Conservation (phyloP, 192 early-diverging fungal genomes). For the Jimgerdemannia lactiflua region DNA sequence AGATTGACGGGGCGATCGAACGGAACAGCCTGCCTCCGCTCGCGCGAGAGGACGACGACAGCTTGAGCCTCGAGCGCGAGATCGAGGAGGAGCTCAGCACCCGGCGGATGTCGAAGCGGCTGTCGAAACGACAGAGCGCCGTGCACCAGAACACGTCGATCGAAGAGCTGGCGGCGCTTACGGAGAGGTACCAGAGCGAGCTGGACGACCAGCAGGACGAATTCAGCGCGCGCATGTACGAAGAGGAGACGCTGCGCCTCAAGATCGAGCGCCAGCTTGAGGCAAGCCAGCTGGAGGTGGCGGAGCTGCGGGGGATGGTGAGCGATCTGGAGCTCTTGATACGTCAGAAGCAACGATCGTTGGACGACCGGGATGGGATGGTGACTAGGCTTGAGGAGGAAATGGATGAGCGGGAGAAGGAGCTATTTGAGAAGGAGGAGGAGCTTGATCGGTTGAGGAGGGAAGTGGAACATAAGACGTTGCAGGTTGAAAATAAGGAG, state of each 20-base stretch:
- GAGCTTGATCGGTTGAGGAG: constrained; percentile 1
- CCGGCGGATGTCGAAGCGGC: background rate
- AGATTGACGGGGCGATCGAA: constrained; percentile 4
- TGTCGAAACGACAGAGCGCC: background rate
- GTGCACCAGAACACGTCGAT: background rate
- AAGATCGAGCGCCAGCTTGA: constrained; percentile 7
- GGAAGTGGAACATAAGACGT: background rate
- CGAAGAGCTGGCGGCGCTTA: constrained; percentile 4
- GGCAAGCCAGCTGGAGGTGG: background rate
- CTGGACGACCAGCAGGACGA: constrained; percentile 7
- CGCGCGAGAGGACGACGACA: background rate
- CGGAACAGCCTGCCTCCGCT: background rate
- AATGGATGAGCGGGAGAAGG: background rate
- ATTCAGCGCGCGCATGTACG: background rate
- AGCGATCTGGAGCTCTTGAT: constrained; percentile 5
- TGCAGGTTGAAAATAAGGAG: constrained; percentile 2
- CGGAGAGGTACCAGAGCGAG: background rate
- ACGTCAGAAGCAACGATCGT: constrained; percentile 7
- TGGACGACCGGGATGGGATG: constrained; percentile 8
- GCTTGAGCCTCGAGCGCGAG: background rate
- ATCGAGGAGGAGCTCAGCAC: background rate
- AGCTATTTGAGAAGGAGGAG: constrained; percentile 5
- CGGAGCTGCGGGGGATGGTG: background rate
- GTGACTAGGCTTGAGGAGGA: constrained; percentile 5
- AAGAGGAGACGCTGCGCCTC: background rate